Evolutionary conservation across 2,329 filamentous ascomycete genomes (phyloP).

Genomic region (Colletotrichum orbiculare): DNA sequence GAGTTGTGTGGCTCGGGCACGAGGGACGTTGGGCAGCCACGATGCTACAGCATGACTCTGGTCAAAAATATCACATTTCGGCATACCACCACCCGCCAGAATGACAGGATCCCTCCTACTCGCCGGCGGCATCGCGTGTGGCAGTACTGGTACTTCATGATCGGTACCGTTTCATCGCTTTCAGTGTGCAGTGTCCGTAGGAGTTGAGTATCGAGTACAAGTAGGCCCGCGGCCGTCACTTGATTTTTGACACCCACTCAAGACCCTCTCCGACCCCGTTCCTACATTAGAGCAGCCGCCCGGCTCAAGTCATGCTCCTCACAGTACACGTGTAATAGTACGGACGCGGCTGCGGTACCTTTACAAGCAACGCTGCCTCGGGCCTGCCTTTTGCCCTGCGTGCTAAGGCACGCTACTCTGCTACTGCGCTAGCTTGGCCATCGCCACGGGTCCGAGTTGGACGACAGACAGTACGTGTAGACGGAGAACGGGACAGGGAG

Average conservation of each 20-base stretch:
- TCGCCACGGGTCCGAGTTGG: conserved; percentile 25
- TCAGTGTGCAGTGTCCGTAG: no score
- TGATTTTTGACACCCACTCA: conserved; percentile 23
- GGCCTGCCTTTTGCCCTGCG: no score
- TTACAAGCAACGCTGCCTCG: no score
- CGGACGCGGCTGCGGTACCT: no score
- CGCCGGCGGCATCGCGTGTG: not conserved
- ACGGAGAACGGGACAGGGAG: conserved; percentile 7
- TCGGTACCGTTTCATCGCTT: no score
- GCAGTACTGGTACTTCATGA: no score
- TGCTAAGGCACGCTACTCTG: no score
- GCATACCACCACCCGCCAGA: conserved; percentile 27
- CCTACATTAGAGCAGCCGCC: conserved; percentile 33
- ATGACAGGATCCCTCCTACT: conserved; percentile 29
- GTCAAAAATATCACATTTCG: conserved; percentile 21
- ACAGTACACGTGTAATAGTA: no score
- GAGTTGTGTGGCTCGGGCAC: no score
- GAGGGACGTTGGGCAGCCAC: conserved; percentile 24
- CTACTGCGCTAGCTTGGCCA: conserved; percentile 27
- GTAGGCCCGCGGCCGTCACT: conserved; percentile 22
- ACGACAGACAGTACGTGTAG: not conserved
- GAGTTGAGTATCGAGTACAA: no score
- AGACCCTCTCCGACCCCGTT: conserved; percentile 30
- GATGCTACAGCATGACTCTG: not conserved
- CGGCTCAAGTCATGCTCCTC: conserved; percentile 16